A percentile compares a stretch with the other conserved stretches of the same genome.
Evolutionary conservation across 352 stramenopile species (phyloP).

Genomic region (Pythium sp.): DNA sequence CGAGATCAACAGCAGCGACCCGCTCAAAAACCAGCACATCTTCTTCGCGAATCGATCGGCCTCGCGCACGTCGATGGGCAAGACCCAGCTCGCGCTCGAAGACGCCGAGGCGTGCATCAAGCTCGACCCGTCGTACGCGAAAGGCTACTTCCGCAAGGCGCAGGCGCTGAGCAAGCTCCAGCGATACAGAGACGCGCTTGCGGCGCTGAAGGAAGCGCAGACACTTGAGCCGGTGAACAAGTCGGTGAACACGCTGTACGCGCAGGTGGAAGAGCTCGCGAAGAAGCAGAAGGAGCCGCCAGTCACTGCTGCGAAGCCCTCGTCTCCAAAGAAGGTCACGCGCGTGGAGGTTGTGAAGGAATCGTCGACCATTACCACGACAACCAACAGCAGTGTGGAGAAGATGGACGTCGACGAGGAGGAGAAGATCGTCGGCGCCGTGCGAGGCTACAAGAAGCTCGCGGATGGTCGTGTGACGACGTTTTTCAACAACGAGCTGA

Average conservation of each 20-base stretch:
- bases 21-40: constrained; percentile 71
- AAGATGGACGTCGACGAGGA: constrained; percentile 56
- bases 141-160: constrained; percentile 83
- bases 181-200: constrained; percentile 63
- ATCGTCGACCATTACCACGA: constrained; percentile 14
- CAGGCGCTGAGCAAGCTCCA: constrained; percentile 74
- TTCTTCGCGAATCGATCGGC: constrained; percentile 89
- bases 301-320: constrained; percentile 10
- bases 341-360: constrained; percentile 45
- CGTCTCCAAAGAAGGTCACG: constrained; percentile 51
- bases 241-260: constrained; percentile 57
- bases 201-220: constrained; percentile 59
- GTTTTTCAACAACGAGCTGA: constrained; percentile 99
- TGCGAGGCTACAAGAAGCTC: constrained; percentile 96
- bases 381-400: not conserved
- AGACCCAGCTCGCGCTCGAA: constrained; percentile 52
- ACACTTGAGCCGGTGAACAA: constrained; percentile 72
- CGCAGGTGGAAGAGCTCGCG: constrained; percentile 57
- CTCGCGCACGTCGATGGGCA: constrained; percentile 79
- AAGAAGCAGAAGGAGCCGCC: constrained; percentile 54
- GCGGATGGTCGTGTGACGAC: constrained; percentile 97
- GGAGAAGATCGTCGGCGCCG: constrained; percentile 52
- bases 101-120: constrained; percentile 70
- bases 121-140: constrained; percentile 61
- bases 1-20: constrained; percentile 60